Conservation (phyloP, 2,329 filamentous ascomycete genomes). For the Plectosphaerella cucumerina region DNA sequence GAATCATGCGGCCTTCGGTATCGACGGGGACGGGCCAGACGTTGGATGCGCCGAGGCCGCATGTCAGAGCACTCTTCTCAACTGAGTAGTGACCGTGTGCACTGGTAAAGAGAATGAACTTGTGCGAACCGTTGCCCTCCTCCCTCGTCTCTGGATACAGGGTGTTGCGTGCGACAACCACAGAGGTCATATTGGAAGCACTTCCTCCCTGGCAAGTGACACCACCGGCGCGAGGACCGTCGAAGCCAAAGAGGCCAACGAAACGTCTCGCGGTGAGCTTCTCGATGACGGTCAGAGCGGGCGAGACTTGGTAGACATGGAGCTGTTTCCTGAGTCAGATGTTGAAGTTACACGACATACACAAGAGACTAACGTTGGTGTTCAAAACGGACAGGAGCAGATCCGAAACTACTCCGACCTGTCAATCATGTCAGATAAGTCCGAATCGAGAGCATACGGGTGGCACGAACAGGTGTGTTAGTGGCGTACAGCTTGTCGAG, state of each 20-base stretch:
- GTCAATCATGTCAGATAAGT: neutral
- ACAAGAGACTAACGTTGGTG: constrained; percentile 63
- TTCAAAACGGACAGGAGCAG: constrained; percentile 82
- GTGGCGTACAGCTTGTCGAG: constrained; percentile 92
- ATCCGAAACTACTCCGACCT: constrained; percentile 81
- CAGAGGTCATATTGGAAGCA: constrained; percentile 78
- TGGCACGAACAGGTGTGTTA: constrained; percentile 66
- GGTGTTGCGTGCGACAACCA: constrained; percentile 83
- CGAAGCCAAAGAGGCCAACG: constrained; percentile 73
- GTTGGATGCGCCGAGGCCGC: constrained; percentile 72
- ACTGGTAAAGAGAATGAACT: constrained; percentile 83
- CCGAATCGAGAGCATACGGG: neutral
- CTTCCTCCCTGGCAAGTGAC: constrained; percentile 79
- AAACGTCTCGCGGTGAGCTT: constrained; percentile 73
- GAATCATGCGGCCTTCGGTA: constrained; percentile 64
- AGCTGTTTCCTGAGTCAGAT: constrained; percentile 38
- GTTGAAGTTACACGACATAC: neutral
- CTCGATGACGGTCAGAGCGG: constrained; percentile 81
- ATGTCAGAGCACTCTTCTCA: constrained; percentile 89
- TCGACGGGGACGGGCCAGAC: constrained; percentile 77
- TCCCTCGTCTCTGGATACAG: constrained; percentile 76
- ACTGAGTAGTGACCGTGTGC: constrained; percentile 91
- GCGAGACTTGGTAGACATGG: constrained; percentile 92
- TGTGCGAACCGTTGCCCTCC: constrained; percentile 59
- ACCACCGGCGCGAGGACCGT: constrained; percentile 65